Evolutionary conservation across 2,329 filamentous ascomycete species (phyloP).

Genomic region (Aureobasidium sp.): DNA sequence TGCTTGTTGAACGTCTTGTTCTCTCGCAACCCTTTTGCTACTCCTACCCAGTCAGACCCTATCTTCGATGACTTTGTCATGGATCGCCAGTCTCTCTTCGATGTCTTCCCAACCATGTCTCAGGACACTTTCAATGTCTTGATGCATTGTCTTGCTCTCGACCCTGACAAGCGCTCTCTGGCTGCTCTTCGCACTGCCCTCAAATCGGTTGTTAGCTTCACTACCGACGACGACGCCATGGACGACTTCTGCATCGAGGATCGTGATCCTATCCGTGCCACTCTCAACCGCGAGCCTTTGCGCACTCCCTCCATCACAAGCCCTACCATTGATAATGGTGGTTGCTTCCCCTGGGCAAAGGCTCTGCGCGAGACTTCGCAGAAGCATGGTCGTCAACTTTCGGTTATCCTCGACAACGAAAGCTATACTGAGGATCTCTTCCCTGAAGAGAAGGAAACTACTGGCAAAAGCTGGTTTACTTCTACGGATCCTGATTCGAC

Average conservation of each 20-base stretch:
- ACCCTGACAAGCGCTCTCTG: slow-evolving; percentile 82
- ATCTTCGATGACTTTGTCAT: slow-evolving; percentile 88
- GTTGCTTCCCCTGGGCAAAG: slow-evolving; percentile 92
- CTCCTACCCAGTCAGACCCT: slow-evolving; percentile 81
- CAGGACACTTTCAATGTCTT: slow-evolving; percentile 96
- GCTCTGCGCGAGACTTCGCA: slow-evolving; percentile 71
- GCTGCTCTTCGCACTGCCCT: slow-evolving; percentile 71
- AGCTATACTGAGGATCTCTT: slow-evolving; percentile 78
- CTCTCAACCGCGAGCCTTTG: slow-evolving; percentile 85
- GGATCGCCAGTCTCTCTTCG: slow-evolving; percentile 92
- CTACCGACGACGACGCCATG: slow-evolving; percentile 80
- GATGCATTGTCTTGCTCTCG: slow-evolving; percentile 80
- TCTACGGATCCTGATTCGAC: slow-evolving; percentile 69
- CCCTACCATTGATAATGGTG: slow-evolving; percentile 65
- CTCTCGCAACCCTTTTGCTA: slow-evolving; percentile 91
- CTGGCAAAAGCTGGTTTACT: slow-evolving; percentile 58
- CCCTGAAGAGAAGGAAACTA: slow-evolving; percentile 63
- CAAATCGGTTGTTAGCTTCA: slow-evolving; percentile 77
- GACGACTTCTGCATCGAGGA: slow-evolving; percentile 87
- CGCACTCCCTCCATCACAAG: slow-evolving; percentile 92
- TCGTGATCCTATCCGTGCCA: slow-evolving; percentile 66
- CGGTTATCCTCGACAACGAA: slow-evolving; percentile 71
- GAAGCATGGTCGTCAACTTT: slow-evolving; percentile 67
- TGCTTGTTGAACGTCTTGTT: slow-evolving; percentile 95
- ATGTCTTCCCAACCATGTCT: slow-evolving; percentile 97